A percentile compares a stretch with the other conserved stretches of the same genome.
Evolutionary conservation across 495 filamentous ascomycete species (phyloP).

Genomic region (Neohortaea acidophila): DNA sequence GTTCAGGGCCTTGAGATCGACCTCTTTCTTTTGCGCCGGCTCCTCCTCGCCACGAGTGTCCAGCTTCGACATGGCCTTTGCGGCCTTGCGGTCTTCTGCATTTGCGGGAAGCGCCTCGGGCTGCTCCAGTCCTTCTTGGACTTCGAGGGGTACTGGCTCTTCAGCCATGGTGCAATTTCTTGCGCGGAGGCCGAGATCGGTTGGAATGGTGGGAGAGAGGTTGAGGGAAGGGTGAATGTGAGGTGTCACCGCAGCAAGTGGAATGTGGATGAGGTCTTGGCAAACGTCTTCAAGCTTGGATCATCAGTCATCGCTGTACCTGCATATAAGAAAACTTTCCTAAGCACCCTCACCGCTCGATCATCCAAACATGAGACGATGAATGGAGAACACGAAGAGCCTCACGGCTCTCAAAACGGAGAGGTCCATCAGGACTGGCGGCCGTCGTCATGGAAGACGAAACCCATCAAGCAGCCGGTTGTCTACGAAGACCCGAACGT

Average conservation of each 20-base stretch:
- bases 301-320: background rate
- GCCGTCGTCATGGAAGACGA: slow-evolving; percentile 61
- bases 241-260: slow-evolving; percentile 4
- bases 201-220: slow-evolving; percentile 1
- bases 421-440: slow-evolving; percentile 5
- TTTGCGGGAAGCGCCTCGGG: slow-evolving; percentile 48
- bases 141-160: slow-evolving; percentile 38
- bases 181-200: background rate
- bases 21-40: slow-evolving; percentile 34
- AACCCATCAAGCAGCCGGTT: slow-evolving; percentile 85
- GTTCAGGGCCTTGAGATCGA: slow-evolving; percentile 68
- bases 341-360: background rate
- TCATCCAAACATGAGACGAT: background rate
- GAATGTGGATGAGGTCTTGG: background rate
- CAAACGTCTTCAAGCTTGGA: background rate
- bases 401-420: background rate
- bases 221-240: slow-evolving; percentile 5
- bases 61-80: slow-evolving; percentile 66
- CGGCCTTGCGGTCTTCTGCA: slow-evolving; percentile 82
- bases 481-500: slow-evolving; percentile 54
- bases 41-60: slow-evolving; percentile 47
- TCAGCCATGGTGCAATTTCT: slow-evolving; percentile 37
- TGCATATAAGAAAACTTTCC: background rate
- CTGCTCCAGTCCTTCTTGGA: slow-evolving; percentile 40
- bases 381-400: background rate